Evolutionary conservation across 805 yeast species (phyloP).

Genomic region (Pichia pseudocactophila): DNA sequence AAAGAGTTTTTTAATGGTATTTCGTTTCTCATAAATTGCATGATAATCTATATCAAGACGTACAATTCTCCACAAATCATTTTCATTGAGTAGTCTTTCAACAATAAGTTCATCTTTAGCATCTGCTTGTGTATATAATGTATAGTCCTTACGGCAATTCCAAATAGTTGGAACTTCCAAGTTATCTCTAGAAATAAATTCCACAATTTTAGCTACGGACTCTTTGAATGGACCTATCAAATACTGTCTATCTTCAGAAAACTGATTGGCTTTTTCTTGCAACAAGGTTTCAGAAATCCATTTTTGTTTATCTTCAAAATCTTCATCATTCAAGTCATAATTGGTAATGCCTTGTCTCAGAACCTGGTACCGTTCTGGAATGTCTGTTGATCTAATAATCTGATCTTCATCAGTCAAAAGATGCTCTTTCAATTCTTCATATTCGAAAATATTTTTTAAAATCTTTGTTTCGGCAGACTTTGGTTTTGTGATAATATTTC

Average conservation of each 20-base stretch:
- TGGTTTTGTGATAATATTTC: slow-evolving; percentile 26
- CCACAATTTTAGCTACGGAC: slow-evolving; percentile 65
- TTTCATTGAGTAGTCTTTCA: slow-evolving; percentile 55
- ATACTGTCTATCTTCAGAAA: slow-evolving; percentile 28
- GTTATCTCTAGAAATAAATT: slow-evolving; percentile 64
- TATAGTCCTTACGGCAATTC: slow-evolving; percentile 89
- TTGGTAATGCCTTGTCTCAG: slow-evolving; percentile 58
- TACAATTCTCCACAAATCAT: slow-evolving; percentile 88
- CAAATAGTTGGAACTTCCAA: slow-evolving; percentile 93
- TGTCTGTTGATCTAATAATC: slow-evolving; percentile 71
- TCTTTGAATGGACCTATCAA: slow-evolving; percentile 46
- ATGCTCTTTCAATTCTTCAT: slow-evolving; percentile 82
- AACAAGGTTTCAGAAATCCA: slow-evolving; percentile 71
- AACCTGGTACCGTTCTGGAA: slow-evolving; percentile 88
- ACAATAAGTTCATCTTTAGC: slow-evolving; percentile 35
- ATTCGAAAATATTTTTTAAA: slow-evolving; percentile 87
- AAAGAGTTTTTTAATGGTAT: slow-evolving; percentile 45
- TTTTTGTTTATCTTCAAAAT: slow-evolving; percentile 59
- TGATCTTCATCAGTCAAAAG: slow-evolving; percentile 91
- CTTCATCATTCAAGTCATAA: slow-evolving; percentile 61
- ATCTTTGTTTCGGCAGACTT: slow-evolving; percentile 36
- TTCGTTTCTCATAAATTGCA: slow-evolving; percentile 67
- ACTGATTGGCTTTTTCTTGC: slow-evolving; percentile 42
- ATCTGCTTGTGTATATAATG: slow-evolving; percentile 42
- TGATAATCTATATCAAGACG: slow-evolving; percentile 84